Evolutionary conservation across 768 basidiomycete genomes (phyloP).

Genomic region (Sarcomyxa edulis): DNA sequence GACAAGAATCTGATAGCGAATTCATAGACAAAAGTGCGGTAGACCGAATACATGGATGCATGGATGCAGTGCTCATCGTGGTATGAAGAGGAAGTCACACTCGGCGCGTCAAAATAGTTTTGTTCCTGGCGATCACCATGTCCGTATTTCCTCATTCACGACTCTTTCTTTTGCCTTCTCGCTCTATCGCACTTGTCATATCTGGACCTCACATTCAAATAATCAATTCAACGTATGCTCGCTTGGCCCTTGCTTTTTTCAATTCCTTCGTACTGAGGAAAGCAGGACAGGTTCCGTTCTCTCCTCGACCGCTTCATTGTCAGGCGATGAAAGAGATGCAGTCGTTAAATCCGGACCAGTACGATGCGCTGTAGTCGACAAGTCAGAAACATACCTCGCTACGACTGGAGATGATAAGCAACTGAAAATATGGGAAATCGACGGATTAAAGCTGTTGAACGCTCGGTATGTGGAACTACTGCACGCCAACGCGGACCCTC

Average conservation of each 20-base stretch:
- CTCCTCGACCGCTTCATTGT: constrained; percentile 33
- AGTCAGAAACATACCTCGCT: constrained; percentile 40
- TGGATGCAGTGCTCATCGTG: no score
- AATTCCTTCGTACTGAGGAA: constrained; percentile 1
- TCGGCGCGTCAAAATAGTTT: no score
- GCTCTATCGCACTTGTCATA: constrained; percentile 34
- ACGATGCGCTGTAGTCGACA: constrained; percentile 51
- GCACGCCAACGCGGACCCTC: not conserved
- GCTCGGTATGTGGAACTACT: constrained; percentile 42
- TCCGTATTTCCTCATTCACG: constrained; percentile 43
- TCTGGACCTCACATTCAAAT: constrained; percentile 63
- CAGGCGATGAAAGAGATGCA: constrained; percentile 22
- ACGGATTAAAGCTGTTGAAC: constrained; percentile 49
- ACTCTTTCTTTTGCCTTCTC: constrained; percentile 31
- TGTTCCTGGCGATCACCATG: constrained; percentile 30
- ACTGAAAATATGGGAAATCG: constrained; percentile 70
- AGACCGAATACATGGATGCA: no score
- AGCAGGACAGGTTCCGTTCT: constrained; percentile 49
- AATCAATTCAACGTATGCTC: constrained; percentile 46
- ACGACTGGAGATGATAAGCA: constrained; percentile 78
- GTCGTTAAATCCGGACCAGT: constrained; percentile 50
- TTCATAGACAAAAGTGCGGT: no score
- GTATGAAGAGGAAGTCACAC: no score
- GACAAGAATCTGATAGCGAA: no score
- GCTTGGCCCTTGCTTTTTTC: constrained; percentile 1